Conservation (phyloP, 768 basidiomycete species). For the Tricholoma saponaceum region DNA sequence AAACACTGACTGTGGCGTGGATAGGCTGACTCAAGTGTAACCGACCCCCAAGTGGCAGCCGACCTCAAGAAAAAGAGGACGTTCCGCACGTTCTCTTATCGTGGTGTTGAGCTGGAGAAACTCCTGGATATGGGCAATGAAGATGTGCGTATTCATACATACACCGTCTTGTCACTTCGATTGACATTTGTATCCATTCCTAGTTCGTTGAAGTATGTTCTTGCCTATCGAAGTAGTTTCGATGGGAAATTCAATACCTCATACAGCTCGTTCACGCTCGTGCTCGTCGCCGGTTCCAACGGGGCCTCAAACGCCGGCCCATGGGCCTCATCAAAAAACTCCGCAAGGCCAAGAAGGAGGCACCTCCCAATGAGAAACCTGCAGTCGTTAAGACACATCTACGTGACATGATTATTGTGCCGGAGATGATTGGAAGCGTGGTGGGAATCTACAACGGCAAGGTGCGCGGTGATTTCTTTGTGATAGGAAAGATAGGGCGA, state of each 20-base stretch:
- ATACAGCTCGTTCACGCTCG: slow-evolving; percentile 93
- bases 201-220: slow-evolving; percentile 77
- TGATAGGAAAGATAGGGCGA: background rate
- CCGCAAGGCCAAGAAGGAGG: slow-evolving; percentile 99
- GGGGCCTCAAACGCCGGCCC: slow-evolving; percentile 96
- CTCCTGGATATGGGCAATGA: slow-evolving; percentile 95
- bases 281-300: slow-evolving; percentile 97
- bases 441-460: slow-evolving; percentile 99
- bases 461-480: slow-evolving; percentile 34
- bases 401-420: slow-evolving; percentile 99
- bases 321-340: slow-evolving; percentile 99
- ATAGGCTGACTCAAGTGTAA: slow-evolving; percentile 78
- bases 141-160: slow-evolving; percentile 57
- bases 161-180: background rate
- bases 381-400: slow-evolving; percentile 98
- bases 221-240: background rate
- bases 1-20: slow-evolving; percentile 12
- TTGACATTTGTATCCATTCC: background rate
- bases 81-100: slow-evolving; percentile 98
- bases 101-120: slow-evolving; percentile 97
- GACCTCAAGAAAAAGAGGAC: slow-evolving; percentile 98
- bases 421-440: slow-evolving; percentile 99
- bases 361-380: slow-evolving; percentile 98
- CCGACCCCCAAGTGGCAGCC: slow-evolving; percentile 91
- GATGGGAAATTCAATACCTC: background rate